Base-by-base conservation (phyloP, 495 filamentous ascomycete species). In the Clavariopsis aquatica region DNA sequence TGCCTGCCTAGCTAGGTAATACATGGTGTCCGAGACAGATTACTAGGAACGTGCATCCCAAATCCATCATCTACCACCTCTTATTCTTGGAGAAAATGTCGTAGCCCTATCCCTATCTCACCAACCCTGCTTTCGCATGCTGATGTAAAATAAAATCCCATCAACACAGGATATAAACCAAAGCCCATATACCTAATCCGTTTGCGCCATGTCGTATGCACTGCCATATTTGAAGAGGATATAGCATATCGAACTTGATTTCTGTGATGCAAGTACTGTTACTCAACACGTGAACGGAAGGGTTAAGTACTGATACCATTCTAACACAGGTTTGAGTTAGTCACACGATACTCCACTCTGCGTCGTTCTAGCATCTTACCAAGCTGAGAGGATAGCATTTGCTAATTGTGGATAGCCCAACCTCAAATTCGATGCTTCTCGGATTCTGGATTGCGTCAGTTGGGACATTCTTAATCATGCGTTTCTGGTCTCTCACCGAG, bases 371-470 rank as follows among this genome's bases (percentile, higher is more conserved):
- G 28, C 4, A 1, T 27, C 91, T 84, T 78, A 96, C 94, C 94
- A 72, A 98, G 90, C 81, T 94, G 83, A 31, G 89, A 91, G 74
- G 98, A 98, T 29, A 98, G 86, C 93, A 98, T 96, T 76, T 98
- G 9, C 8, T 43, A n/a, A 15, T 9, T 17, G 13, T 43, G n/a
- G 38, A 43, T 43, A 43, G 12, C 38, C 15, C 38, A 43, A 19
- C 47, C 24, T 49, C 24, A 49, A 24, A 49, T 49, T 27, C 47
- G 9, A 24, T 49, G 47, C 47, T 58, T 58, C 55, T 58, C 55
- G 5, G 55, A 58, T 22, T 58, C 55, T 58, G 41, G 1, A 7
- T 5, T 20, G 15, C 12, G 34, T 57, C 45, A 57, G 53, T 13
- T 4, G 8, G 6, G 15, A 26, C 4, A 54, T 10, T 9, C n/a